Base-by-base conservation (phyloP, 352 stramenopile genomes). In the Globisporangium ultimum region DNA sequence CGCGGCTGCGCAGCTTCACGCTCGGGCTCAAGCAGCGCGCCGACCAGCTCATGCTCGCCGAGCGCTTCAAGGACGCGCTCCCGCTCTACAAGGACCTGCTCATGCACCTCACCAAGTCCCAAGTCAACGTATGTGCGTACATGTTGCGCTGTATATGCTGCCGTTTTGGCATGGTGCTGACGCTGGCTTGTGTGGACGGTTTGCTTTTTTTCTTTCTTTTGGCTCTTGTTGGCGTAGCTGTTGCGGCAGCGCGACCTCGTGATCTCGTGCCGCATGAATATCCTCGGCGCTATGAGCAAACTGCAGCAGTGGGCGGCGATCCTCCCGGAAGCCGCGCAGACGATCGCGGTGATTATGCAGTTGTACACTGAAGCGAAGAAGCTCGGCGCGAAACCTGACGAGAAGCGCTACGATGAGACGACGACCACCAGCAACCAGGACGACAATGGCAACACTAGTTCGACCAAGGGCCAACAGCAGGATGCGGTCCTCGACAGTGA, bases 251-350 rank as follows among this genome's bases (percentile, higher is more conserved):
- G 65, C 34, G 71, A 89, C 21, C 52, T 88, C 48, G 80, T 88
- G 21, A 57, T 91, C 40, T 88, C 81, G 42, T 91, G 81, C 52
- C 77, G 66, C 46, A 87, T 89, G 77, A 91, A 91, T 46, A 63
- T 83, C 17, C 66, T 89, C 4, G 77, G 70, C 8, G 71, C 66
- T 21, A 71, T 87, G 58, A 79, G 69, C 66, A 86, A 88, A 57
- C 64, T 81, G 43, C 68, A 82, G 32, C 65, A 80, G 21, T 91
- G 81, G 81, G 51, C 47, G 40, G 64, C 67, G 6, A 64, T 91
- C 38, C 68, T 77, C 12, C 41, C 61, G 6, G 78, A 91, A 49
- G 72, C 68, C 14, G 61, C 66, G 21, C 66, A 77, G 55, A 74
- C 83, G 45, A 61, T 88, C 64, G 53, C 34, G 14, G 72, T 87